Conservation (phyloP, 108 stramenopile genomes). For the Cyclostephanos invisitatus region DNA sequence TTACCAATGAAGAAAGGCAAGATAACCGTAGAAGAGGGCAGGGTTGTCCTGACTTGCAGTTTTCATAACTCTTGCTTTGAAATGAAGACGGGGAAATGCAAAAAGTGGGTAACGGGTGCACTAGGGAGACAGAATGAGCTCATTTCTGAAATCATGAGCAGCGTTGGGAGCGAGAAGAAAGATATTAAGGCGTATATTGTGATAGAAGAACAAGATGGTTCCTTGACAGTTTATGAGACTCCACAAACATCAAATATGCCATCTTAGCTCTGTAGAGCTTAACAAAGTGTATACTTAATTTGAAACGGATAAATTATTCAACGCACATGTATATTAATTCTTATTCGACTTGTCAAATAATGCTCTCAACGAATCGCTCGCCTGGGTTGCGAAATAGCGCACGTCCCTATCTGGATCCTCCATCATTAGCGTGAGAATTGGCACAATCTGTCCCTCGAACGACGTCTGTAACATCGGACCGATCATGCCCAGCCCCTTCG, state of each 20-base stretch:
- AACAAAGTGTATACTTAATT: no score
- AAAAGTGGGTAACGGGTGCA: slow-evolving; percentile 46
- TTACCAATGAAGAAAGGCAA: slow-evolving; percentile 57
- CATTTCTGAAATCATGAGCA: slow-evolving; percentile 47
- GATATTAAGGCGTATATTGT: slow-evolving; percentile 38
- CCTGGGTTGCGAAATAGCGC: slow-evolving; percentile 80
- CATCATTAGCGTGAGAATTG: slow-evolving; percentile 71
- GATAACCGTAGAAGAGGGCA: slow-evolving; percentile 33
- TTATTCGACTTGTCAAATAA: slow-evolving; percentile 24
- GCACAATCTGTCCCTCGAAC: slow-evolving; percentile 72
- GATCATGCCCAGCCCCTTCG: slow-evolving; percentile 83
- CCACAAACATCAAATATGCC: background rate
- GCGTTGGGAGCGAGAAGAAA: slow-evolving; percentile 38
- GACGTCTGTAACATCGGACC: slow-evolving; percentile 65
- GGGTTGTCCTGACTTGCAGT: slow-evolving; percentile 40
- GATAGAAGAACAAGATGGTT: slow-evolving; percentile 33
- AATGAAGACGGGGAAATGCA: slow-evolving; percentile 41
- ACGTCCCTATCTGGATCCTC: slow-evolving; percentile 94
- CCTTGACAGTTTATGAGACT: slow-evolving; percentile 19
- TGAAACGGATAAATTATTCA: no score
- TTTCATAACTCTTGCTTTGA: slow-evolving; percentile 54
- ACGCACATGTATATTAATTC: background rate
- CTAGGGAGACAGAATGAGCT: slow-evolving; percentile 43
- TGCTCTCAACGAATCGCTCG: slow-evolving; percentile 34
- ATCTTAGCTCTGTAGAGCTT: no score